Base-by-base conservation (phyloP, 345 rosid species). In the Erysimum cheiranthoides region DNA sequence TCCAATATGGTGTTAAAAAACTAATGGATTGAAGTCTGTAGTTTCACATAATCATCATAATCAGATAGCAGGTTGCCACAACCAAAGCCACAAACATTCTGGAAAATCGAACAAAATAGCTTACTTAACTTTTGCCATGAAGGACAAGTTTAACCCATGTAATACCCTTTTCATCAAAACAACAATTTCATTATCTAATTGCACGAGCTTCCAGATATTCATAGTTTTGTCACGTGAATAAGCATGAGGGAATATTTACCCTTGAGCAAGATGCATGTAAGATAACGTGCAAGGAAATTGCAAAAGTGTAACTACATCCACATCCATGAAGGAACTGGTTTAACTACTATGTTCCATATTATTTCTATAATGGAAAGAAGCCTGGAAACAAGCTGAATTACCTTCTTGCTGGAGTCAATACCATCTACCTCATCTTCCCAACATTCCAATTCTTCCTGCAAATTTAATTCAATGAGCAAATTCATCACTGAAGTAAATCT, bases 361-460 rank as follows among this genome's bases (percentile, higher is more conserved):
- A 12, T 18, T 53, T 2, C 42, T n/a, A 70, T 42, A 38, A 43
- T 13, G 10, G 65, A 61, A 49, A 27, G 42, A 17, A 53, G 59
- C 65, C 63, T 30, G 25, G 17, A 36, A 16, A 71, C 16, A 14
- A 71, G 25, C 58, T 56, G 9, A 13, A 28, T 64, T 82, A 93
- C 98, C 95, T 86, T 85, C 42, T 71, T 77, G 36, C 32, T 6
- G 60, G 81, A 78, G 71, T 71, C 81, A 73, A 59, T 42, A 60
- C 77, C 87, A 75, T 36, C 63, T 21, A 63, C 78, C 66, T 84
- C 82, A 77, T 88, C 92, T 73, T 93, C 98, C 97, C 98, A 93
- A 46, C 81, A 82, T 72, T 81, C 82, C 56, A 73, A 62, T 65
- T 88, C 94, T 27, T 88, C 93, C 93, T 89, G 85, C 50, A 80